A percentile compares a stretch with the other conserved stretches of the same genome.
Evolutionary conservation across 192 early-diverging fungal species (phyloP).

Genomic region (Coemansia sp.): DNA sequence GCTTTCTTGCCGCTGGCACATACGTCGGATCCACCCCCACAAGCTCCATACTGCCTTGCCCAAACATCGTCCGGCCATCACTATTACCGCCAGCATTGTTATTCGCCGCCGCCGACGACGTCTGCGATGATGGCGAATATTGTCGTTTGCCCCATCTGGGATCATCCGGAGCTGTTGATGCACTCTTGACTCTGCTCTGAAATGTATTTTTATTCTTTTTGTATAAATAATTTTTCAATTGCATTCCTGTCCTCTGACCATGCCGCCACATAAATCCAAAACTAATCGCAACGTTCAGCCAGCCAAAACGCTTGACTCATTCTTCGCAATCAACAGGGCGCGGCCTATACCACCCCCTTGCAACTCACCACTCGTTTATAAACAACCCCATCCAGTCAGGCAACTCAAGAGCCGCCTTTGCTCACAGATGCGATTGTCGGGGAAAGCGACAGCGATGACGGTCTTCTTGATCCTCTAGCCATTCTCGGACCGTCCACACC

Average conservation of each 20-base stretch:
- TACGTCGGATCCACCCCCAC: slow-evolving; percentile 65
- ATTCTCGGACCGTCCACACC: slow-evolving; percentile 16
- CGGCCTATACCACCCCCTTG: neutral
- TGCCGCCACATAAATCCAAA: neutral
- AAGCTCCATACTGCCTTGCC: slow-evolving; percentile 21
- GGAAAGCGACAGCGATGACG: slow-evolving; percentile 33
- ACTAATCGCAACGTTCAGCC: neutral
- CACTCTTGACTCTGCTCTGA: neutral
- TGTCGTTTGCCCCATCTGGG: neutral
- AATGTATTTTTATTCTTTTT: neutral
- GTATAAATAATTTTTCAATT: neutral
- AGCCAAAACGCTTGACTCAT: neutral
- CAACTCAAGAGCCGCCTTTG: neutral
- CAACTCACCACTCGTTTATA: neutral
- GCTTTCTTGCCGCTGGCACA: slow-evolving; percentile 53
- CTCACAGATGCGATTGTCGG: neutral
- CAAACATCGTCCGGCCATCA: too few species aligned
- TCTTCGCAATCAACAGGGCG: neutral
- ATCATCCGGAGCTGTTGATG: neutral
- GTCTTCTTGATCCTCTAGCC: slow-evolving; percentile 29
- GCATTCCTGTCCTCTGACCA: neutral
- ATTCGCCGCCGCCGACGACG: too few species aligned
- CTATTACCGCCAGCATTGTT: too few species aligned
- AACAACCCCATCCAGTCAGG: neutral
- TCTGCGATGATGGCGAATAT: neutral